A percentile compares a stretch with the other conserved stretches of the same genome.
phyloP scores from a whole-genome alignment of 2,329 filamentous ascomycete genomes.

The Fusarium verrucosum region DNA sequence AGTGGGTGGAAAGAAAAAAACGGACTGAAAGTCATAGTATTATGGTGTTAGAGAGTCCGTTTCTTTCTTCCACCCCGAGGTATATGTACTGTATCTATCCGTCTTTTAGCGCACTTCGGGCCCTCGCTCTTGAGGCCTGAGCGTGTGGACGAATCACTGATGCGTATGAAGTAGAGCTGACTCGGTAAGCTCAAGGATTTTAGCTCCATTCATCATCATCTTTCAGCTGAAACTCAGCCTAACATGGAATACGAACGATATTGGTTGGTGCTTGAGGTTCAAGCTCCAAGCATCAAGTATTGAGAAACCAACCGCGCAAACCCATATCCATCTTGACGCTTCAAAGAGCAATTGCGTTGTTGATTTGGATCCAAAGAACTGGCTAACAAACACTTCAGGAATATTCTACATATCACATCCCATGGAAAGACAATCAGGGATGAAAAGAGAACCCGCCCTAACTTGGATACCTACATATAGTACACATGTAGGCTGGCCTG shows the following conservation, averaged over 20 bases:
- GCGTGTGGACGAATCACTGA: slow-evolving; percentile 7
- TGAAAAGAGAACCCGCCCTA: neutral
- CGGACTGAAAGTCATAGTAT: no score
- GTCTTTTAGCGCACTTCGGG: neutral
- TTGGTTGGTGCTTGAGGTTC: neutral
- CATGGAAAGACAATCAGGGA: neutral
- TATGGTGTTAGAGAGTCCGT: no score
- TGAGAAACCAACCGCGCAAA: neutral
- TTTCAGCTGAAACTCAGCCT: slow-evolving; percentile 11
- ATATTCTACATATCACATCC: slow-evolving; percentile 9
- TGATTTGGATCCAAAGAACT: neutral
- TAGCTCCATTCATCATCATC: slow-evolving; percentile 9
- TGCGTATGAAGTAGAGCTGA: no score
- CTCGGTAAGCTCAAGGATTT: slow-evolving; percentile 2
- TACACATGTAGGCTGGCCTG: neutral
- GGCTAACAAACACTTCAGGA: neutral
- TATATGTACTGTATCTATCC: neutral
- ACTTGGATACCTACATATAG: neutral
- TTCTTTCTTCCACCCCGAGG: no score
- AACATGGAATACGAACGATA: neutral
- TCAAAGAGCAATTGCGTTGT: neutral
- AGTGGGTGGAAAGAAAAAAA: no score
- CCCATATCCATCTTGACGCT: neutral
- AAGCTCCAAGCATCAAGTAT: neutral
- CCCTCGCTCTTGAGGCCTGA: slow-evolving; percentile 11